These are phyloP conservation scores for Teratosphaeria viscida DNA, from an alignment of 2,329 filamentous ascomycete species.

Conservation along the genomic window DNA sequence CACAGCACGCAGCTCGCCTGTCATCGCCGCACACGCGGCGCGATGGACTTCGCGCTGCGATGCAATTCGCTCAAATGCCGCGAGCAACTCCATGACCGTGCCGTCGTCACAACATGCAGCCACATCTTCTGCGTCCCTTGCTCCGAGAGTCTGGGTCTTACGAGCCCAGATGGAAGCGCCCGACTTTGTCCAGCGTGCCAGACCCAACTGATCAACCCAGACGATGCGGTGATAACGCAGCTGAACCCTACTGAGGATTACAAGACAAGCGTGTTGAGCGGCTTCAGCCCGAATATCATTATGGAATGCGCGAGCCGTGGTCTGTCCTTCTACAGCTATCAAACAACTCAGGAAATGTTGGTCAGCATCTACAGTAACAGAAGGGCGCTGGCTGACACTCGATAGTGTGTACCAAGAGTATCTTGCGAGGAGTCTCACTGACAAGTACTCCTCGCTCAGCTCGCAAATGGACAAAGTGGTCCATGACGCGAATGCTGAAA, in stretches of 20 bases:
- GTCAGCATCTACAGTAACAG: constrained; percentile 11
- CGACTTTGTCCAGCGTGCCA: constrained; percentile 67
- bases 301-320: constrained; percentile 79
- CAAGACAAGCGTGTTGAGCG: constrained; percentile 76
- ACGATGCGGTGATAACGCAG: constrained; percentile 62
- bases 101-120: constrained; percentile 83
- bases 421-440: constrained; percentile 57
- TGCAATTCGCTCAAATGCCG: constrained; percentile 78
- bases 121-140: constrained; percentile 81
- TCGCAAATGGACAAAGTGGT: constrained; percentile 62
- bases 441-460: constrained; percentile 58
- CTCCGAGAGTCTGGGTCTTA: constrained; percentile 54
- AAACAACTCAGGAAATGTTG: constrained; percentile 73
- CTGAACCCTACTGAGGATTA: constrained; percentile 79
- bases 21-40: neutral
- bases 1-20: neutral
- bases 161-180: constrained; percentile 39
- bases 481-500: constrained; percentile 64
- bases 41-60: constrained; percentile 63
- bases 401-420: constrained; percentile 66
- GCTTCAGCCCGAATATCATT: constrained; percentile 67
- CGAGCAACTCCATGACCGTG: constrained; percentile 54
- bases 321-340: constrained; percentile 77
- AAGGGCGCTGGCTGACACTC: constrained; percentile 8
- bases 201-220: constrained; percentile 54